Percentiles rank a stretch among this genome's conserved stretches.
Conservation (phyloP, 2,329 filamentous ascomycete species). For the Amylocarpus encephaloides region DNA sequence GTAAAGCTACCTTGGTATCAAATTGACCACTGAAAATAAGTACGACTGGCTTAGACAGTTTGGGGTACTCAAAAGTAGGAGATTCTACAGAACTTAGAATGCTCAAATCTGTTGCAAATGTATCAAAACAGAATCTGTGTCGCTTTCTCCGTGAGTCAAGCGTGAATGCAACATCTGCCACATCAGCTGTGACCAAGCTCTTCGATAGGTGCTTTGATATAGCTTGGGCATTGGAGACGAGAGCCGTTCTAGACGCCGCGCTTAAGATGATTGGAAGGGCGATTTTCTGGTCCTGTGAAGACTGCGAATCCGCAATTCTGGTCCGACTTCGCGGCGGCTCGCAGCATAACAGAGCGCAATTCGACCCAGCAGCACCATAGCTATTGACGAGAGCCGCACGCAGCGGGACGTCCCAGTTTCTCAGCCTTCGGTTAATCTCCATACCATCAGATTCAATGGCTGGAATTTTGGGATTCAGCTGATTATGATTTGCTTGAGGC, state of each 20-base stretch:
- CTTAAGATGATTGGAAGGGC: neutral
- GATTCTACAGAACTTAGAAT: neutral
- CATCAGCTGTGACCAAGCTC: neutral
- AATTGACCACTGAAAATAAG: slow-evolving; percentile 30
- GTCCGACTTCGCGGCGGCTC: neutral
- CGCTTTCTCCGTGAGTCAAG: neutral
- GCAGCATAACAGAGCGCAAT: slow-evolving; percentile 13
- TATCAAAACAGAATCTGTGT: neutral
- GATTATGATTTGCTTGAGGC: slow-evolving; percentile 25
- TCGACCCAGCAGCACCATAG: slow-evolving; percentile 24
- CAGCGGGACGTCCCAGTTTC: slow-evolving; percentile 9
- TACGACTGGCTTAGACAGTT: slow-evolving; percentile 23
- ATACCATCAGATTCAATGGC: slow-evolving; percentile 2
- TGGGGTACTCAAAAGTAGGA: neutral
- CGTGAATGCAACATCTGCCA: neutral
- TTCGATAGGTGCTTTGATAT: neutral
- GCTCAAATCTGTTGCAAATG: neutral
- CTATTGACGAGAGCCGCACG: slow-evolving; percentile 18
- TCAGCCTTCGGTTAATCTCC: slow-evolving; percentile 4
- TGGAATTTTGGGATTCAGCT: slow-evolving; percentile 29
- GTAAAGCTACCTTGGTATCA: slow-evolving; percentile 6
- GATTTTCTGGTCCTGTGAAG: too few relatives aligned
- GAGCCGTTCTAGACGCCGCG: neutral
- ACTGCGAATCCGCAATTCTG: neutral
- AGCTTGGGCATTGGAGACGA: neutral